These are phyloP conservation scores for Wickerhamiella kurtzmanii DNA, from an alignment of 805 yeast genomes.

Conservation along the genomic window DNA sequence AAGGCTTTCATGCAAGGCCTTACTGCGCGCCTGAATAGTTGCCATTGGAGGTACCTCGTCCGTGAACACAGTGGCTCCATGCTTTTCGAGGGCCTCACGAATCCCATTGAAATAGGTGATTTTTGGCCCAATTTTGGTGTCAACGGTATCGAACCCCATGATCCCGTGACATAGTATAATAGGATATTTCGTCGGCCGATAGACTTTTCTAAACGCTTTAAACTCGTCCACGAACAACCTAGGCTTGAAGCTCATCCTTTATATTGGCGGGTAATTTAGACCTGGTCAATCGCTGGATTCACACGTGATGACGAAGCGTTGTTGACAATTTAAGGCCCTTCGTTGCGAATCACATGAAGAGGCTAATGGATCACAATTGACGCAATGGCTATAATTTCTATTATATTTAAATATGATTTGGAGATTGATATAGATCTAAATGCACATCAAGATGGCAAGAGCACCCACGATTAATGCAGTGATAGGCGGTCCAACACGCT, in stretches of 20 bases:
- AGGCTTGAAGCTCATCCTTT: not conserved
- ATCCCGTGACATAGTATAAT: conserved; percentile 78
- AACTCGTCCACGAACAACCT: conserved; percentile 10
- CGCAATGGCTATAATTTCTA: too few species aligned
- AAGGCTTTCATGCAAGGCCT: conserved; percentile 40
- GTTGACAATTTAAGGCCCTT: too few species aligned
- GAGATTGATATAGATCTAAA: not conserved
- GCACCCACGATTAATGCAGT: not conserved
- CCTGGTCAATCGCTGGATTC: too few species aligned
- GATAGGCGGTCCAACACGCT: not conserved
- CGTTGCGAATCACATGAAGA: too few species aligned
- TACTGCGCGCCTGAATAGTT: conserved; percentile 56
- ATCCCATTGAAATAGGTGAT: conserved; percentile 79
- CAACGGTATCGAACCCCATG: conserved; percentile 58
- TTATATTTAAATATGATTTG: too few species aligned
- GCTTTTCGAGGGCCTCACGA: conserved; percentile 39
- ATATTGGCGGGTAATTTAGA: too few species aligned
- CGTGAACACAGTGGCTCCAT: conserved; percentile 56
- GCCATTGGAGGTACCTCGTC: conserved; percentile 79
- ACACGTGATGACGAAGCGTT: not conserved
- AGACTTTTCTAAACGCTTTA: conserved; percentile 10
- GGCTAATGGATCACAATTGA: too few species aligned
- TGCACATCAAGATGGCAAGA: not conserved
- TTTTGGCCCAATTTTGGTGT: conserved; percentile 29
- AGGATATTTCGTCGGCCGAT: conserved; percentile 32